Evolutionary conservation across 2,329 filamentous ascomycete species (phyloP).

Genomic region (Aspergillus sp.): DNA sequence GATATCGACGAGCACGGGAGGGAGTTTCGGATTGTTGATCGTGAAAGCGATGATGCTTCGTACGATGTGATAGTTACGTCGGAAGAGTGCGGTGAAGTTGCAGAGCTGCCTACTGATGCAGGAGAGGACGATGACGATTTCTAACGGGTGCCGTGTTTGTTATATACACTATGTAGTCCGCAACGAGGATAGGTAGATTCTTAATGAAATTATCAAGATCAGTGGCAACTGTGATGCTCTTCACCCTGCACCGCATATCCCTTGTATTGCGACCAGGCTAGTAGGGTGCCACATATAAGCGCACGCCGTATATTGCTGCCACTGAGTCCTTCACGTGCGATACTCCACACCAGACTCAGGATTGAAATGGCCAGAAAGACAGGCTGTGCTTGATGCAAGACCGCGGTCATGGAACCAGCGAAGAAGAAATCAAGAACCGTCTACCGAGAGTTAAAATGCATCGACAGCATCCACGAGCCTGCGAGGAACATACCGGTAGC

Average conservation of each 20-base stretch:
- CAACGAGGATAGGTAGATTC: too few relatives aligned
- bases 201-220: background rate
- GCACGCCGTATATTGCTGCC: background rate
- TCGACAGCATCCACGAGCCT: background rate
- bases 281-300: background rate
- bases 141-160: background rate
- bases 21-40: constrained; percentile 1
- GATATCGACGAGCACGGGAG: background rate
- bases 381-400: background rate
- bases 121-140: constrained; percentile 1
- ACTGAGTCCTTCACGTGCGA: background rate
- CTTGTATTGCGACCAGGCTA: background rate
- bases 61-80: constrained; percentile 1
- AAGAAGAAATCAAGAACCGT: background rate
- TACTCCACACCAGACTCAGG: background rate
- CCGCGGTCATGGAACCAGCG: background rate
- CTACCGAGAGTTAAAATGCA: background rate
- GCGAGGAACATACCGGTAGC: background rate
- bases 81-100: constrained; percentile 5
- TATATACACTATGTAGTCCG: too few relatives aligned
- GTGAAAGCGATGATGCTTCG: background rate
- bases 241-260: background rate
- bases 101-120: background rate
- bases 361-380: background rate
- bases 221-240: background rate